Percentiles rank a stretch among this genome's conserved stretches.
Evolutionary conservation across 768 basidiomycete genomes (phyloP).

Genomic region (Pisolithus albus): DNA sequence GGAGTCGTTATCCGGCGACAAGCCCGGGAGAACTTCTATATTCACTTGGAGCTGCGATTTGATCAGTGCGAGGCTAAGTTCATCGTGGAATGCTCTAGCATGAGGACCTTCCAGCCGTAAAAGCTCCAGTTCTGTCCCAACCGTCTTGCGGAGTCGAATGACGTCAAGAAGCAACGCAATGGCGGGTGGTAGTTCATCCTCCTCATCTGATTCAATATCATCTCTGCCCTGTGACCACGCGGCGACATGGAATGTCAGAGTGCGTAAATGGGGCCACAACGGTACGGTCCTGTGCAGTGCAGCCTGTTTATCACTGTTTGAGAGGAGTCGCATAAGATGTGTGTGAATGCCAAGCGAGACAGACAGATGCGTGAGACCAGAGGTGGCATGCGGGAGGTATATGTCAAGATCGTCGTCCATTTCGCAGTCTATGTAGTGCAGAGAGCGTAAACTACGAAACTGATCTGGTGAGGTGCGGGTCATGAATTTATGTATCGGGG

Average conservation of each 20-base stretch:
- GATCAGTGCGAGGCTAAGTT: conserved; percentile 16
- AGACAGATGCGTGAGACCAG: conserved; percentile 30
- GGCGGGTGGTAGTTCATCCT: conserved; percentile 24
- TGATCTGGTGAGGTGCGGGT: conserved; percentile 29
- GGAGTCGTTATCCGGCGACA: conserved; percentile 10
- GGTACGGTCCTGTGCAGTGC: conserved; percentile 26
- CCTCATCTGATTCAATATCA: conserved; percentile 26
- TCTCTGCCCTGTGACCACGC: conserved; percentile 27
- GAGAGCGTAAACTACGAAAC: conserved; percentile 24
- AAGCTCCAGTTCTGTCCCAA: conserved; percentile 20
- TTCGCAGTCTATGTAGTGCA: conserved; percentile 30
- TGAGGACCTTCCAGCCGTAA: conserved; percentile 23
- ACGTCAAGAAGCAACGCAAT: conserved; percentile 28
- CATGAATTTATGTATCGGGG: conserved; percentile 31
- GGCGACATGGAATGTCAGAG: conserved; percentile 21
- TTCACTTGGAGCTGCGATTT: conserved; percentile 24
- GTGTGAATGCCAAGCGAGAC: conserved; percentile 27
- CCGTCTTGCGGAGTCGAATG: conserved; percentile 24
- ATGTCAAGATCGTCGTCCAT: conserved; percentile 31
- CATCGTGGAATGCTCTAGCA: conserved; percentile 21
- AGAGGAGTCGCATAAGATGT: conserved; percentile 26
- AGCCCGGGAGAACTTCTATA: conserved; percentile 13
- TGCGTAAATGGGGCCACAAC: conserved; percentile 26
- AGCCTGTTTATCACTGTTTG: conserved; percentile 30
- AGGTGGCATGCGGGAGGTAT: conserved; percentile 27